phyloP scores from a whole-genome alignment of 805 yeast genomes.

The Myxozyma mucilagina region DNA sequence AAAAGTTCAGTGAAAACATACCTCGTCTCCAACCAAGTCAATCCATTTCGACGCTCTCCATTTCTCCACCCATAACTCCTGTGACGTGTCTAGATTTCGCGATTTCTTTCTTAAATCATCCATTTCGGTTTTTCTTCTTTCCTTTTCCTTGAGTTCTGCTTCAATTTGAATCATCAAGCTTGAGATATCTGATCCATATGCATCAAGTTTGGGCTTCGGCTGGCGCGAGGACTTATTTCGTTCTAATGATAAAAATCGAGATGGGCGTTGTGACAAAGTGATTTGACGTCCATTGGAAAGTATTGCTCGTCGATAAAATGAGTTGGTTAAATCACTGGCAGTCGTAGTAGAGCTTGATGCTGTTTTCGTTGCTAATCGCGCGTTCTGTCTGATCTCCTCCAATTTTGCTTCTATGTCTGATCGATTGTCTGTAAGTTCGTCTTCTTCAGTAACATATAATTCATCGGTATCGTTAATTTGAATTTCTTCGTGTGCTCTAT shows the following conservation, averaged over 20 bases:
- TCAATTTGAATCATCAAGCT: conserved; percentile 23
- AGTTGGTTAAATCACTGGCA: not conserved
- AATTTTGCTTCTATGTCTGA: not conserved
- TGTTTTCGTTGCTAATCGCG: not conserved
- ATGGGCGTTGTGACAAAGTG: not conserved
- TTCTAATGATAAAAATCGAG: not conserved
- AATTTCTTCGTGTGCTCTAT: not conserved
- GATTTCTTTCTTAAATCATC: not conserved
- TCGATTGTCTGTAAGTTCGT: not conserved
- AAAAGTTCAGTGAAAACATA: not conserved
- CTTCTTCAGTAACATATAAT: not conserved
- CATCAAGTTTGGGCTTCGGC: not conserved
- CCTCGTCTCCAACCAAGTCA: conserved; percentile 69
- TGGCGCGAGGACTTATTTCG: not conserved
- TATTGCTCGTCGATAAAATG: conserved; percentile 17
- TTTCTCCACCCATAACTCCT: conserved; percentile 54
- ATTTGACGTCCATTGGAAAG: conserved; percentile 13
- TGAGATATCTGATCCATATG: conserved; percentile 17
- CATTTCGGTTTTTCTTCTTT: not conserved
- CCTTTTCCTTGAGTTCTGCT: conserved; percentile 5
- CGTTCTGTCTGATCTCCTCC: not conserved
- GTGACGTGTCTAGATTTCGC: not conserved
- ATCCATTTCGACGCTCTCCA: conserved; percentile 65
- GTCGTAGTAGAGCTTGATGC: not conserved
- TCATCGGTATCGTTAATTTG: not conserved